Base-by-base conservation (phyloP, 108 stramenopile species). In the Cylindrotheca fusiformis region DNA sequence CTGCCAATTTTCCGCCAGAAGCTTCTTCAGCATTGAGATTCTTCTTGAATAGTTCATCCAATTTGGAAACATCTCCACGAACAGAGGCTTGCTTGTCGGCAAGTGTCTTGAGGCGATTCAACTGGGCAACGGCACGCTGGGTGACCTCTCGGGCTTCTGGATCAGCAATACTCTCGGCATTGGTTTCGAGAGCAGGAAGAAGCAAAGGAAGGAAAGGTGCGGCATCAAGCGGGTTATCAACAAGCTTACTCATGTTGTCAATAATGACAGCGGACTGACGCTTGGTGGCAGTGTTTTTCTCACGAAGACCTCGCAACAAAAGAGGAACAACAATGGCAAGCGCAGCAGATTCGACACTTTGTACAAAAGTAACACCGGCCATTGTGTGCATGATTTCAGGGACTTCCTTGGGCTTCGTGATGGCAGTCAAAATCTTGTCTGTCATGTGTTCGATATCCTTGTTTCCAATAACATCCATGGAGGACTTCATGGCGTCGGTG, bases 241-340 rank as follows among this genome's bases (percentile, higher is more conserved):
- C 95, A 74, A 99, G 97, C 79, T 94, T 94, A 74, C 86, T 89
- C 93, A 99, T 98, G 83, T 98, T 98, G 79, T 97, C 93, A 53
- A 96, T 98, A 74, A 99, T 98, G 26, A 97, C 94, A 49, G 97
- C 96, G 36, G 97, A 94, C 75, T 97, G 97, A 60, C 97, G 88
- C 84, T 99, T 99, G 41, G 94, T 91, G 32, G 95, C 90, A 25
- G 74, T 93, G 33, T 55, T 63, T 57, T 98, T 95, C 65, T 98
- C 98, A 18, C 88, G 82, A 28, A 99, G 78, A 52, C 97, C 99
- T 51, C 99, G 97, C 28, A 90, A 79, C 32, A 99, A 83, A 26
- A 99, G 79, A n/a, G 99, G 99, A 29, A 99, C 95, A 70, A 98
- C 86, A 80, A 99, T 91, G 58, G 99, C 99, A 66, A 99, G 92